A percentile compares a stretch with the other conserved stretches of the same genome.
phyloP scores from a whole-genome alignment of 805 yeast genomes.

The Grigorovia jiainica region DNA sequence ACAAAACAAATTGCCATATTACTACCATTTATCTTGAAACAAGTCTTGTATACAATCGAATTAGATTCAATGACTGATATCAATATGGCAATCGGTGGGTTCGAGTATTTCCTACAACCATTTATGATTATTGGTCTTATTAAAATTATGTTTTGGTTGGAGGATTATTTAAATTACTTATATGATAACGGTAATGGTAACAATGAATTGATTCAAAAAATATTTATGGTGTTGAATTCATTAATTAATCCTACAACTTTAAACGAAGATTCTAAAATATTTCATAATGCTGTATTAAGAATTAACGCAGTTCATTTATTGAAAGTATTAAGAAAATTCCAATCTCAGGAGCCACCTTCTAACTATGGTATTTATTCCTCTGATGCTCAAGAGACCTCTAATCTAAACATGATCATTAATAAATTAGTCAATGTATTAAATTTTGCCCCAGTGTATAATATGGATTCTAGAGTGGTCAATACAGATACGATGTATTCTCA shows the following conservation, averaged over 20 bases:
- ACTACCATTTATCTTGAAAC: constrained; percentile 66
- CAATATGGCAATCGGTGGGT: constrained; percentile 60
- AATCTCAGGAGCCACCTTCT: constrained; percentile 13
- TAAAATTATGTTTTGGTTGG: constrained; percentile 44
- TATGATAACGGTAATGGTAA: constrained; percentile 12
- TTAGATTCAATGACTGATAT: constrained; percentile 42
- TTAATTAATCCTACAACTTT: constrained; percentile 35
- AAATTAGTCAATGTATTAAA: constrained; percentile 15
- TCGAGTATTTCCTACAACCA: constrained; percentile 80
- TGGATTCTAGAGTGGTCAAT: constrained; percentile 19
- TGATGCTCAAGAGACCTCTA: constrained; percentile 22
- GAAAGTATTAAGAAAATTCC: constrained; percentile 18
- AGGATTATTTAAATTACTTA: constrained; percentile 32
- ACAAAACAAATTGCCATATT: constrained; percentile 59
- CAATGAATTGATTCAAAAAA: constrained; percentile 25
- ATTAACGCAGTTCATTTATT: constrained; percentile 21
- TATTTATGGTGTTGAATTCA: constrained; percentile 33
- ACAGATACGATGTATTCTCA: constrained; percentile 20
- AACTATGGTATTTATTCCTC: constrained; percentile 26
- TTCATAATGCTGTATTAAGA: constrained; percentile 34
- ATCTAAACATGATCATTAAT: constrained; percentile 18
- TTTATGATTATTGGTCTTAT: constrained; percentile 52
- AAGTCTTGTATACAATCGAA: constrained; percentile 54
- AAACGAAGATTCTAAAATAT: constrained; percentile 37
- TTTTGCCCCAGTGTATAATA: constrained; percentile 20